Evolutionary conservation across 2,329 filamentous ascomycete species (phyloP).

Genomic region (Alternaria rosae): DNA sequence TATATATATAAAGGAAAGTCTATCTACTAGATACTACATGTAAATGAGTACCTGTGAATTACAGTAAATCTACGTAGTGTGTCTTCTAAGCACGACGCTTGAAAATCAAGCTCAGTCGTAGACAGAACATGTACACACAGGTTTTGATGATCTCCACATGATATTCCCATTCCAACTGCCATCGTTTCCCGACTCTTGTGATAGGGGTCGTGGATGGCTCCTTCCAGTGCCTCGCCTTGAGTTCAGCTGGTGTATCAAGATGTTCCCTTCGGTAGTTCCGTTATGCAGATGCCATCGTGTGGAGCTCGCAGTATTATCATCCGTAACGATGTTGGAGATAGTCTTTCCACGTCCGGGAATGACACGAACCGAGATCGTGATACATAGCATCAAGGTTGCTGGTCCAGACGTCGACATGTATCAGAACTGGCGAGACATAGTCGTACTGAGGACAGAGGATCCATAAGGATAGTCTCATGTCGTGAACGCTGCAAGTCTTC

Average conservation of each 20-base stretch:
- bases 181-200: background rate
- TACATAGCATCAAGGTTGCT: background rate
- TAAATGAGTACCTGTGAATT: background rate
- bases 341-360: background rate
- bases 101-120: background rate
- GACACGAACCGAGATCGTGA: background rate
- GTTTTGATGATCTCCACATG: background rate
- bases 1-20: background rate
- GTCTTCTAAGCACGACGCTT: background rate
- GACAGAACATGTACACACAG: background rate
- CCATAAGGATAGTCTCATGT: background rate
- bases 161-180: background rate
- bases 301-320: background rate
- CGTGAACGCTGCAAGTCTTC: background rate
- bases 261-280: background rate
- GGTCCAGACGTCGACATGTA: background rate
- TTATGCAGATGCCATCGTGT: background rate
- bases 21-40: background rate
- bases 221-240: background rate
- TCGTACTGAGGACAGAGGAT: background rate
- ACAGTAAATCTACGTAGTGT: background rate
- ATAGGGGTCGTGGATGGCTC: background rate
- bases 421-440: background rate
- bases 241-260: background rate
- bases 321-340: background rate